phyloP scores from a whole-genome alignment of 176 grass and related monocot genomes.

The Oryza meyeriana region DNA sequence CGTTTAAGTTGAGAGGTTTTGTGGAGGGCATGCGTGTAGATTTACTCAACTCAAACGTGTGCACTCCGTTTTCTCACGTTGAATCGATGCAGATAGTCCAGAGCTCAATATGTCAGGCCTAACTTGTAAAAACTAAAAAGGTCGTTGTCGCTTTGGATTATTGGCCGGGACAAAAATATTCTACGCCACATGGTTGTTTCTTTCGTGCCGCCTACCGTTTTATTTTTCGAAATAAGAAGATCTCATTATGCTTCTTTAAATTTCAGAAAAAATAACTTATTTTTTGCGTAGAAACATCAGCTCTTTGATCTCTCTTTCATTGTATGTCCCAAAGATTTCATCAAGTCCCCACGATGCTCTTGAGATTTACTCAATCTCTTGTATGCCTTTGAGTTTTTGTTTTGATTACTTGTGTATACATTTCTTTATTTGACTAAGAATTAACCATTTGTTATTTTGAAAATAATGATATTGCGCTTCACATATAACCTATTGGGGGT shows the following conservation, averaged over 20 bases:
- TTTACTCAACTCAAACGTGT: not conserved
- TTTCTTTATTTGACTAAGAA: no score
- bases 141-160: conserved; percentile 4
- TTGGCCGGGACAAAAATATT: not conserved
- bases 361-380: no score
- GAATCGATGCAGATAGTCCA: not conserved
- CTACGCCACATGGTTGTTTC: not conserved
- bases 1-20: not conserved
- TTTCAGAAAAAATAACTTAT: no score
- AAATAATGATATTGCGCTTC: no score
- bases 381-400: no score
- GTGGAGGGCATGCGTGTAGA: not conserved
- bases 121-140: not conserved
- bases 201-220: not conserved
- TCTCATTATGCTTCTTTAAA: not conserved
- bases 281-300: no score
- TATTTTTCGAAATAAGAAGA: not conserved
- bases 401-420: no score
- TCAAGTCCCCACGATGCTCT: no score
- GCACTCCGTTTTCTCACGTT: not conserved
- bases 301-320: no score
- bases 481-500: no score
- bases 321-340: no score
- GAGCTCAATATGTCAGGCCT: not conserved
- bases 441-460: no score